Base-by-base conservation (phyloP, 306 rosid species). In the Dryas octopetala region DNA sequence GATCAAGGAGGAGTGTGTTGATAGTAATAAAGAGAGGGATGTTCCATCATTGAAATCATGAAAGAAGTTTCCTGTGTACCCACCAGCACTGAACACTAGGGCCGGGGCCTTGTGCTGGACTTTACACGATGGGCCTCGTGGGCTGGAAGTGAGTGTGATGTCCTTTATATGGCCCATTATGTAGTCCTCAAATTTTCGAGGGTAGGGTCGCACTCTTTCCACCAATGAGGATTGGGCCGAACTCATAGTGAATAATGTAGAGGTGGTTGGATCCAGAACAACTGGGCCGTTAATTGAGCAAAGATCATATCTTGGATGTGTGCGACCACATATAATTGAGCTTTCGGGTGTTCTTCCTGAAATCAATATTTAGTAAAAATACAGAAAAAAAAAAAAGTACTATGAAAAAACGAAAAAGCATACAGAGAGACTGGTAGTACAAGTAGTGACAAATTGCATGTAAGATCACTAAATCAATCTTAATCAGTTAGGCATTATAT, bases 21-120 rank as follows among this genome's bases (percentile, higher is more conserved):
- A 72, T 40, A 58, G 89, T 88, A 80, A 88, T 88, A 64, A 80
- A 82, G 62, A 88, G 81, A 10, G 90, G 83, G 70, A 88, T 74
- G 58, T 82, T 3, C 61, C 79, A 50, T 86, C 93, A 0, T 80
- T 74, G 15, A 88, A 79, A 5, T 82, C 85, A 32, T 88, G 92
- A 64, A 66, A 84, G 45, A 82, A 84, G 71, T 88, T 86, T 45
- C 86, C 87, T 0, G 49, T 80, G 82, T 74, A 88, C 9, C 93
- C 87, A 0, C 74, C 80, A 0, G 76, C 87, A 68, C 81, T 79
- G 74, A 84, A 88, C 43, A 84, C 78, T 0, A 88, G 51, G 9
- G 83, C 90, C 7, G 82, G 83, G 40, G 9, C 83, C 23, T 62
- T 67, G 72, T 84, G 92, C 6, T 53, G 81, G 70, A 84, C 45